Base-by-base conservation (phyloP, 257 asterid species). In the Cinchona pubescens region DNA sequence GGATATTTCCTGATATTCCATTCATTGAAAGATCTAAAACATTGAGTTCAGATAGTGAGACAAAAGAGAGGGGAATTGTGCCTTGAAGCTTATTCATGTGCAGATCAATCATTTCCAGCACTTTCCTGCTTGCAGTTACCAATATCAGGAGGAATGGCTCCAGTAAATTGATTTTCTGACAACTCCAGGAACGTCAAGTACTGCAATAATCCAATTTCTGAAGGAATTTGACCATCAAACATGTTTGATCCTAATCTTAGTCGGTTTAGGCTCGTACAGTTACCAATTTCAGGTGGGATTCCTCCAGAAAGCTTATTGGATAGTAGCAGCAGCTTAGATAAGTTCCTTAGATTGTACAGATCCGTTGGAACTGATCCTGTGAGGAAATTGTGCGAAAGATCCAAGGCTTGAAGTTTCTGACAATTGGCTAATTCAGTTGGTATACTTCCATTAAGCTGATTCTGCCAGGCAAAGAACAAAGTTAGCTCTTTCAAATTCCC, bases 391-490 rank as follows among this genome's bases (percentile, higher is more conserved):
- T 87, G 86, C 3, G 96, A 90, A 62, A 90, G 88, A 77, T 90
- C 96, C 67, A 90, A 71, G 15, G 88, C 88, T 53, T 88, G 86
- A 81, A 90, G 91, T 60, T 83, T 83, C 73, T 67, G 23, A 71
- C 92, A 88, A 59, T 85, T 30, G 14, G 86, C 88, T 32, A 90
- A 63, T 81, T 90, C 90, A 13, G 61, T 66, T 30, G 96, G 96
- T 79, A 90, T 88, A 75, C 79, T 84, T 71, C 92, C 96, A 25
- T 62, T 82, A 16, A 90, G 87, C 83, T 79, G 88, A 84, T 90
- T 90, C 84, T 88, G 87, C 96, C 96, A 90, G 32, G 96, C 91
- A 16, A 87, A 87, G 83, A 90, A 90, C 62, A 90, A 83, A 43
- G 88, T 78, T 37, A 90, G 94, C 83, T 90, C 92, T 81, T 80